Percentiles rank a stretch among this genome's conserved stretches.
Conservation (phyloP, 179 eudicot genomes). For the Patellifolia procumbens region DNA sequence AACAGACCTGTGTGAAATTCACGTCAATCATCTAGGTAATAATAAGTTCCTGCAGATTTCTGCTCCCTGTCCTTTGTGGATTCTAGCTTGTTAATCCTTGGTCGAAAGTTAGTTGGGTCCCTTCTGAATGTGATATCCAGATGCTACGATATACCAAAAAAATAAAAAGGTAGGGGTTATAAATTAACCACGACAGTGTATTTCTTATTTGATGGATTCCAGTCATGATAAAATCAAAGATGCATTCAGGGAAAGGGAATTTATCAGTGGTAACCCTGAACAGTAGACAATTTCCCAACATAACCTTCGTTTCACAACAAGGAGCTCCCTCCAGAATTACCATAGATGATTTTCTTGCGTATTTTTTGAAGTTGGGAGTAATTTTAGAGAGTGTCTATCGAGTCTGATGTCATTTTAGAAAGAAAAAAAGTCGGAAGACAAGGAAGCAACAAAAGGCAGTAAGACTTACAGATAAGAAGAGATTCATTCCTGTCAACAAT, state of each 20-base stretch:
- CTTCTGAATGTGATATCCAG: conserved; percentile 89
- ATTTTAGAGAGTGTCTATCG: no score
- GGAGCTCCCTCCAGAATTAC: no score
- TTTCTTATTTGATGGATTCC: not conserved
- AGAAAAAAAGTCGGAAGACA: not conserved
- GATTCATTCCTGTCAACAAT: conserved; percentile 88
- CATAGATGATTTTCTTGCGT: no score
- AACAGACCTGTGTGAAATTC: conserved; percentile 30
- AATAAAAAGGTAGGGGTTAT: no score
- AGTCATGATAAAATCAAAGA: not conserved
- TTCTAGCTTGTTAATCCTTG: conserved; percentile 84
- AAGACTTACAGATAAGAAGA: conserved; percentile 76
- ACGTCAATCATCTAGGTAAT: conserved; percentile 77
- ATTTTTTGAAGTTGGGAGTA: no score
- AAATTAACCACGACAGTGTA: not conserved
- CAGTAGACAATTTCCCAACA: no score
- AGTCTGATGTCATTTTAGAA: no score
- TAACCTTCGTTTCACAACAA: no score
- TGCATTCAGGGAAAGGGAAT: not conserved
- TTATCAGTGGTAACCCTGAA: no score
- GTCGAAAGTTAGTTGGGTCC: conserved; percentile 90
- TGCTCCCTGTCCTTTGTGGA: conserved; percentile 97
- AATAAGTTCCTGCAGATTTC: conserved; percentile 87
- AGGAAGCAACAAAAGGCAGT: no score
- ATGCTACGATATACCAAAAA: conserved; percentile 48